Base-by-base conservation (phyloP, 768 basidiomycete genomes). In the Panaeolus papilionaceus region DNA sequence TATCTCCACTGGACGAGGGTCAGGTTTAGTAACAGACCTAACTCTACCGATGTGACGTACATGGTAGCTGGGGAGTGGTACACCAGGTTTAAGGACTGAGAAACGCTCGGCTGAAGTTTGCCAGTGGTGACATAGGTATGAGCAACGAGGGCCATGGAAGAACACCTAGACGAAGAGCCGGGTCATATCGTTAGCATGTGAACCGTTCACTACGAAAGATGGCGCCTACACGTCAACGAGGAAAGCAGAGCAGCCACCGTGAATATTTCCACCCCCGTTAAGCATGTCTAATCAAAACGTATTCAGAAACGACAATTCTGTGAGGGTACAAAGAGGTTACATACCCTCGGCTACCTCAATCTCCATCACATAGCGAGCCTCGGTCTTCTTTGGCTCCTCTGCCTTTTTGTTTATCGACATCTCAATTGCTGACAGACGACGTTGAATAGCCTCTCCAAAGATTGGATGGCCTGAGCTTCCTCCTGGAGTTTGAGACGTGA, bases 11-110 rank as follows among this genome's bases (percentile, higher is more conserved):
- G 28, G 14, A 20, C 39, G 54, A 3, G 5, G 40, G 20, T 68
- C 64, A 51, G 62, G 58, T 18, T 61, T 18, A 20, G 9, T 42
- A 12, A 1, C 7, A 49, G 12, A 28, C 5, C 33, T 5, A 18
- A 39, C 14, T 20, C 5, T 12, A 62, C 18, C 33, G 7, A 65
- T 49, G 66, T 33, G 4, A 75, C 82, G 68, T 71, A 88, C 87
- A 79, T n/a, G n/a, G 70, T 68, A 14, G 87, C 87, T 33, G 88
- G 88, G 44, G 87, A 84, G 67, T 88, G 88, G 66, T 85, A 88
- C 39, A 86, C 76, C 6, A 87, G 74, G 58, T 86, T 83, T 38
- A 88, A 72, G 1, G 86, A 82, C 69, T 87, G 86, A 0, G 86
- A 86, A 6, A 88, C 87, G 37, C 77, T 79, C 0, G 33, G 54